These are phyloP conservation scores for Neltuma alba DNA, from an alignment of 306 rosid species.

Conservation along the genomic window DNA sequence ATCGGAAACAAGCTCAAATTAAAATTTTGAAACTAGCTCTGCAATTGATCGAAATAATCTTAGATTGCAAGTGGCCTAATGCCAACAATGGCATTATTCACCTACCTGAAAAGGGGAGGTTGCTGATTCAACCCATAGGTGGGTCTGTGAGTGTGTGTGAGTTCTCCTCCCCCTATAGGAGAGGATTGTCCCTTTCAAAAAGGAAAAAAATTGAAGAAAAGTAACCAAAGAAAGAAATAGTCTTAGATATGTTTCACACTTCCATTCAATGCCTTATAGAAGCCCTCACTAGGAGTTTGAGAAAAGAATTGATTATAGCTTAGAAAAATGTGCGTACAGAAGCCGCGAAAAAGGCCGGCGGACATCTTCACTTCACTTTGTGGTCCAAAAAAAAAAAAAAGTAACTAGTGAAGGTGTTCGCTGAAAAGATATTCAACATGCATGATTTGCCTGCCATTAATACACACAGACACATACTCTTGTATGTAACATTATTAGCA, in stretches of 20 bases:
- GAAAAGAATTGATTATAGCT: no score
- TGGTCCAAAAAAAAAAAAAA: no score
- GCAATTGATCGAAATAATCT: background rate
- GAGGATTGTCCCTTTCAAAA: background rate
- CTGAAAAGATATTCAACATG: no score
- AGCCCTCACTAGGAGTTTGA: no score
- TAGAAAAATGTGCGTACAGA: no score
- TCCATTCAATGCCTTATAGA: no score
- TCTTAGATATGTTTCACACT: background rate
- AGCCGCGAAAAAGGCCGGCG: no score
- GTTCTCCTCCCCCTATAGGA: background rate
- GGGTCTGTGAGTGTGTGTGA: background rate
- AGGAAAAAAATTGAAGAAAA: background rate
- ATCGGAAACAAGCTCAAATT: conserved; percentile 17
- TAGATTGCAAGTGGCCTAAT: background rate
- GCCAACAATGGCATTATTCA: background rate
- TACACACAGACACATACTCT: no score
- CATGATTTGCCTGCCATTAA: no score
- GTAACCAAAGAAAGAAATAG: background rate
- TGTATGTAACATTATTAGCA: no score
- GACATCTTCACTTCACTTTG: no score
- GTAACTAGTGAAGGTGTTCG: no score
- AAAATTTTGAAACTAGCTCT: background rate
- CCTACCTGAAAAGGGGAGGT: background rate
- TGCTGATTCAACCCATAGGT: background rate